Base-by-base conservation (phyloP, 306 rosid species). In the Vigna reflexopilosa region DNA sequence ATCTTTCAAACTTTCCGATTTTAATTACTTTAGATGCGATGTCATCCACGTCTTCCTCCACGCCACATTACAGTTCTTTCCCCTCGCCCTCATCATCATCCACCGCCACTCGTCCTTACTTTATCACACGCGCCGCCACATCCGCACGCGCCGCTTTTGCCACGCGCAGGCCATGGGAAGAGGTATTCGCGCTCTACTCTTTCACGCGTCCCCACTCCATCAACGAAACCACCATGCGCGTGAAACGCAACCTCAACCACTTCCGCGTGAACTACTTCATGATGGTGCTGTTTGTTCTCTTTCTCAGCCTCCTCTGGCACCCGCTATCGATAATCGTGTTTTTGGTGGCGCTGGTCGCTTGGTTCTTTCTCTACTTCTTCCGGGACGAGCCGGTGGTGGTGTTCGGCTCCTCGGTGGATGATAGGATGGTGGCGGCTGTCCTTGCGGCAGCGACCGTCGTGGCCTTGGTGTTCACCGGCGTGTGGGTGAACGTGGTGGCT, bases 241-340 rank as follows among this genome's bases (percentile, higher is more conserved):
- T 88, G 48, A 81, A 56, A 75, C 88, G 90, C 66, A 93, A 93
- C 86, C 80, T 93, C 70, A 30, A 28, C 47, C 69, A 88, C 82
- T 93, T 93, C 82, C 91, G 91, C 42, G 86, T 85, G 61, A 89
- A 88, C 79, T 93, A 93, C 93, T 49, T 85, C 22, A 62, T 81
- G 83, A 71, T 82, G 67, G 84, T 72, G 38, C 89, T 91, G 61
- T 28, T 83, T 34, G 15, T 88, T 48, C 78, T 93, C 88, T 93
- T 89, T 87, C 77, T 89, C 40, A 88, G 97, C 83, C 97, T 93
- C 77, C 83, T 91, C 3, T 93, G 97, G 98, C 91, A 91, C 69
- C 97, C 97, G 0, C 3, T 89, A 64, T 87, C 94, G 49, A 77
- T 91, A 63, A 91, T 91, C 70, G 91, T 89, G 51, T 93, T 86